Conservation (phyloP, 345 rosid genomes). For the Acer campestre region DNA sequence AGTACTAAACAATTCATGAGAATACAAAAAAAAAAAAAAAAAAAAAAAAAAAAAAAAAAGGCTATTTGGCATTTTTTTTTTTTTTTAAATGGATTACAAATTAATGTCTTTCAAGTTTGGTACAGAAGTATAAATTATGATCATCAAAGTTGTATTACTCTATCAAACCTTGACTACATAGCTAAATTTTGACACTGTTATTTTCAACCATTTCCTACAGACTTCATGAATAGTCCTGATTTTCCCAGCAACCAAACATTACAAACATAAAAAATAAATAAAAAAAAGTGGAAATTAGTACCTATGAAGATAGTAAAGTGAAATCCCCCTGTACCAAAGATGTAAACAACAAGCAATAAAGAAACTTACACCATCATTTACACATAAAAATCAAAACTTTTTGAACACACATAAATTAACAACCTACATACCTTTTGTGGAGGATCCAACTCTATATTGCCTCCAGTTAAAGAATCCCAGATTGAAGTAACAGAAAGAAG, state of each 20-base stretch:
- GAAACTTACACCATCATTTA: neutral
- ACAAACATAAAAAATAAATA: neutral
- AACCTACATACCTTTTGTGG: slow-evolving; percentile 78
- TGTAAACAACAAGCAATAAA: slow-evolving; percentile 30
- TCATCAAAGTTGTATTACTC: neutral
- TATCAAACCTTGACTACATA: neutral
- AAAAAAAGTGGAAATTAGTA: slow-evolving; percentile 8
- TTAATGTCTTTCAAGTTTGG: neutral
- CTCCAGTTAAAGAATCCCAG: slow-evolving; percentile 78
- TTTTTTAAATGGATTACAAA: neutral
- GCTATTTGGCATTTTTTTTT: too few relatives aligned
- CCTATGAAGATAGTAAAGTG: slow-evolving; percentile 61
- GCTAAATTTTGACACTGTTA: neutral
- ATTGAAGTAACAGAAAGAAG: slow-evolving; percentile 68
- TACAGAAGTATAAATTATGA: neutral
- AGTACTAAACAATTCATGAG: neutral
- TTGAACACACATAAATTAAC: neutral
- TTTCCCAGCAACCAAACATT: neutral
- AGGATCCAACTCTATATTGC: slow-evolving; percentile 73
- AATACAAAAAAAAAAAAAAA: neutral
- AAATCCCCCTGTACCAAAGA: slow-evolving; percentile 64
- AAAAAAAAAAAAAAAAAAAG: neutral
- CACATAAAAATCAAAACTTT: neutral
- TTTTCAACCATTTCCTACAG: neutral
- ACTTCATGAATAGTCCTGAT: neutral